Base-by-base conservation (phyloP, 2,329 filamentous ascomycete genomes). In the Cladosporium cucumerinum region DNA sequence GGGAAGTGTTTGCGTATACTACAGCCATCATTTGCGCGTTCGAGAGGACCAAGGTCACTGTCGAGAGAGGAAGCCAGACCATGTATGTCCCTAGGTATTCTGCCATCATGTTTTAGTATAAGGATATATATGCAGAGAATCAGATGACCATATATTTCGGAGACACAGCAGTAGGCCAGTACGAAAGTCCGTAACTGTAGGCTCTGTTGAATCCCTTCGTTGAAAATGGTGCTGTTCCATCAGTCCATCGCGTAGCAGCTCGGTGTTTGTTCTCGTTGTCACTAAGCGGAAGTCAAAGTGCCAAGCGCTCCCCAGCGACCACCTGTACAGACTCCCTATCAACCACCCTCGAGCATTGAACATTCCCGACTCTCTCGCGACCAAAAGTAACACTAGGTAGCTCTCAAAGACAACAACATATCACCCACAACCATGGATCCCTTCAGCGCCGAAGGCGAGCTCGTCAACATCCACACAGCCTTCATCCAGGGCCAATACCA, bases 401-500 rank as follows among this genome's bases (percentile, higher is more conserved):
- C 8, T 18, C 11, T 21, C 23, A 39, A 28, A 39, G 23, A 10
- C 16, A 21, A 57, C 12, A 39, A 43, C 11, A 32, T 12, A 43
- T 21, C 5, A n/a, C 18, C 14, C 43, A 14, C 46, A 62, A 71
- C 73, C 71, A 86, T 86, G 84, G 86, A 89, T 77, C 86, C 86
- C 55, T 89, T 87, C 75, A 86, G 85, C 65, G 80, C 85, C 69
- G 86, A 88, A 78, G 86, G 86, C 78, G 86, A 89, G 78, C 85
- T 89, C 72, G 83, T 88, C 74, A 88, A 87, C 81, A 86, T 88
- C 75, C 85, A 87, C 80, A 87, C 84, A 73, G 85, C 86, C 75
- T 88, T 87, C 80, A 83, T 87, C 78, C 85, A 87, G 78, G 93
- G 91, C 75, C 93, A 96, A 82, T 97, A 92, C 84, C 86, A 91